These are phyloP conservation scores for Globisporangium solare DNA, from an alignment of 352 stramenopile species.

Conservation along the genomic window DNA sequence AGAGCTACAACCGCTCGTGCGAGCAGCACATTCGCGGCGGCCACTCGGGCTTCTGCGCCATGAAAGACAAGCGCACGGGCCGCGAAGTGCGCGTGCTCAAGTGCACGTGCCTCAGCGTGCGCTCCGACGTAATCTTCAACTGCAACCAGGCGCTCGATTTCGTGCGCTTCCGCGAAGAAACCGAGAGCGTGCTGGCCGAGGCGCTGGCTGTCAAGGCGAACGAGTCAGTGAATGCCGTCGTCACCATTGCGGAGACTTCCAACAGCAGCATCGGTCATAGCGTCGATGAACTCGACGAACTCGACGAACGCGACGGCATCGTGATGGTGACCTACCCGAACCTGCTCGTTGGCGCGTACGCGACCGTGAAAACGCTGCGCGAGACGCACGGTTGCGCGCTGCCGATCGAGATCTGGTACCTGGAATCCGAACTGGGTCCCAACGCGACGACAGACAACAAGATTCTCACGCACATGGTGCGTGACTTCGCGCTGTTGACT, in stretches of 20 bases:
- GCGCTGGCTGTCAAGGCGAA: neutral
- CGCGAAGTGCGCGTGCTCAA: conserved; percentile 35
- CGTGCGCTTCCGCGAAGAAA: conserved; percentile 21
- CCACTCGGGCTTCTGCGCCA: conserved; percentile 43
- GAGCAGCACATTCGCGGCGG: conserved; percentile 30
- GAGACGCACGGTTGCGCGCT: conserved; percentile 31
- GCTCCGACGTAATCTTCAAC: conserved; percentile 31
- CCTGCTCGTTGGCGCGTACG: conserved; percentile 37
- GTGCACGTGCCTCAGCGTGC: conserved; percentile 28
- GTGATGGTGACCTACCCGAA: conserved; percentile 58
- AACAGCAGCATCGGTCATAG: no score
- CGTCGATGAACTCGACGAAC: no score
- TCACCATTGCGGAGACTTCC: no score
- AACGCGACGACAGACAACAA: conserved; percentile 16
- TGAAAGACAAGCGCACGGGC: conserved; percentile 29
- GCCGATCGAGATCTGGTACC: conserved; percentile 59
- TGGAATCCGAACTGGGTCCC: conserved; percentile 29
- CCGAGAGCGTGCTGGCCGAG: conserved; percentile 3
- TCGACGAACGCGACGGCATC: conserved; percentile 22
- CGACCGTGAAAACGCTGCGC: conserved; percentile 35
- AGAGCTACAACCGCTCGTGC: conserved; percentile 33
- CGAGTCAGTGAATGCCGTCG: neutral
- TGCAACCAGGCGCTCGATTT: conserved; percentile 44
- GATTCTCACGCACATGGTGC: conserved; percentile 21
- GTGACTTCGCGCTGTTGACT: conserved; percentile 20